Evolutionary conservation across 1,284 basidiomycete species (phyloP), one percentile per base, ranked within the genome.

Genomic region (Afroboletus lepidellus): DNA sequence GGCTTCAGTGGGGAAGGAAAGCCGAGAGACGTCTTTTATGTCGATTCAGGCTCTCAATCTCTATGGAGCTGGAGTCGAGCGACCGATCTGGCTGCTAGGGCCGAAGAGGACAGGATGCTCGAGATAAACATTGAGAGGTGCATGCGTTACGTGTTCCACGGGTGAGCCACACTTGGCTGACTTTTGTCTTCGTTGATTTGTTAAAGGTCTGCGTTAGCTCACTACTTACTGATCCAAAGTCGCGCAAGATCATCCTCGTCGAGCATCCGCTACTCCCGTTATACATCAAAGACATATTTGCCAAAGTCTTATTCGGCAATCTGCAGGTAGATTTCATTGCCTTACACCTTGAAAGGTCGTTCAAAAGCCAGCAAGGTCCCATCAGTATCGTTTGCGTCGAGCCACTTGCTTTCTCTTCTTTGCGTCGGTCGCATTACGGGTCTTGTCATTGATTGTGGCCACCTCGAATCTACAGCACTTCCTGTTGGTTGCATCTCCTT

Each of bases 141-240:
- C 51, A 66, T 96, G 54, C 74, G 92, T 60, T 78, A 83, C 24
- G 87, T 93, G 4, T 97, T 93, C 69, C 87, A 91, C 64, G 81
- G 90, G 94, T 95, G 71, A 72, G 90, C 77, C 8, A 51, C n/a
- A n/a, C 16, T 20, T 2, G 27, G 20, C 41, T 36, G 8, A 9
- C 18, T 33, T 45, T 39, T 25, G 37, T 53, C 20, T 37, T 52
- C 49, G 44, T 43, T 21, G 43, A 37, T 44, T 43, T 59, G 23
- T 48, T 34, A 13, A 38, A 52, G 43, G 27, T 41, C 20, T 49
- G 18, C 47, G 55, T 53, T 53, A 95, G 94, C 63, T 89, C 92
- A 51, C 79, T 99, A 41, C 79, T 98, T 69, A 90, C 91, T 56
- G 97, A 98, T 66, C 90, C 95, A 0, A 96, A 94, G 69, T 86